Conservation (phyloP, 768 basidiomycete genomes). For the Mycena pura region DNA sequence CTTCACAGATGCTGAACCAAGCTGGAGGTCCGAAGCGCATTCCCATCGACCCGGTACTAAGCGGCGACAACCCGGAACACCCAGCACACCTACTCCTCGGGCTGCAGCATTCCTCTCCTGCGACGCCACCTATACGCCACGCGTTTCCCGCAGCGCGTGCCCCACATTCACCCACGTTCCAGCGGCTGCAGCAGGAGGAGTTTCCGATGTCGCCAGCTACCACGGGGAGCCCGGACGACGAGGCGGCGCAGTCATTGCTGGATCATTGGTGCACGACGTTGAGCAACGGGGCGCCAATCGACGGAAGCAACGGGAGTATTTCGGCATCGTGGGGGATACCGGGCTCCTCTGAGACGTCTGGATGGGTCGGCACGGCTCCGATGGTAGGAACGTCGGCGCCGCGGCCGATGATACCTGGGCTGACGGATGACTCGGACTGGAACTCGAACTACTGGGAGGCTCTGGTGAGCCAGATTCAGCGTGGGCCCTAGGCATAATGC, state of each 20-base stretch:
- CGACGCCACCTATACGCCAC: conserved; percentile 42
- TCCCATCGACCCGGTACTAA: conserved; percentile 33
- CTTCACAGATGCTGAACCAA: conserved; percentile 57
- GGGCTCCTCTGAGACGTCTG: conserved; percentile 61
- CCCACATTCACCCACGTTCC: conserved; percentile 61
- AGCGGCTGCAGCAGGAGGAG: conserved; percentile 63
- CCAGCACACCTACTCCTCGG: conserved; percentile 60
- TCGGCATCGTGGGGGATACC: conserved; percentile 67
- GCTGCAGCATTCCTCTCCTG: conserved; percentile 48
- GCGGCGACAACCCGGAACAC: conserved; percentile 41
- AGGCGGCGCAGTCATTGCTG: conserved; percentile 77
- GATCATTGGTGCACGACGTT: conserved; percentile 90
- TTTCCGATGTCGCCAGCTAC: conserved; percentile 64
- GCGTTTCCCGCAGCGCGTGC: conserved; percentile 35
- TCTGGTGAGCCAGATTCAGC: conserved; percentile 67
- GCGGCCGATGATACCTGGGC: conserved; percentile 51
- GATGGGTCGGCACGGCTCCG: conserved; percentile 60
- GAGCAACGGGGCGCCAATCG: conserved; percentile 63
- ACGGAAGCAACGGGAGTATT: conserved; percentile 53
- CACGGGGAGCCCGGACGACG: conserved; percentile 80
- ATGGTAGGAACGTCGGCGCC: conserved; percentile 49
- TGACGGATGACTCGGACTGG: conserved; percentile 71
- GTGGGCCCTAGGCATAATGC: conserved; percentile 42
- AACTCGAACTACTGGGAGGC: conserved; percentile 86
- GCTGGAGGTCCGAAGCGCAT: conserved; percentile 36